Evolutionary conservation across 1,284 basidiomycete genomes (phyloP).

Genomic region (Ustilago tritici): DNA sequence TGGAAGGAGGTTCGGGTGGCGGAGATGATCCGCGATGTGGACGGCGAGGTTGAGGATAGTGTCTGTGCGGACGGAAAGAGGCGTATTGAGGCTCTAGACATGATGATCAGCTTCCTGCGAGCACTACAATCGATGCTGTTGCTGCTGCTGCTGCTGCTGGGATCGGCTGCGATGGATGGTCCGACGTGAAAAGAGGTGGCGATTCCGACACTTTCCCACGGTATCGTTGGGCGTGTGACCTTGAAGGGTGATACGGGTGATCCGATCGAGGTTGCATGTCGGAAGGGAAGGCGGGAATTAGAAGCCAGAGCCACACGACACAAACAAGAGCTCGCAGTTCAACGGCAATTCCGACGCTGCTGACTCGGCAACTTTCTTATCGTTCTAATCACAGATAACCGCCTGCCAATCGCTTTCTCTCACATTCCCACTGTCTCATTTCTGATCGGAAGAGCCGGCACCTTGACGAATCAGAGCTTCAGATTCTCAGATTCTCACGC

Average conservation of each 20-base stretch:
- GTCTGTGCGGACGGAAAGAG: constrained; percentile 16
- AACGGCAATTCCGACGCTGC: constrained; percentile 3
- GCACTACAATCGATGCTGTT: too few species aligned
- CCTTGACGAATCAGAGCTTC: too few species aligned
- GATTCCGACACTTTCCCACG: not conserved
- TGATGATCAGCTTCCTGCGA: not conserved
- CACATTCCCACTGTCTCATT: not conserved
- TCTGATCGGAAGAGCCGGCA: too few species aligned
- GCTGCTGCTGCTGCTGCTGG: not conserved
- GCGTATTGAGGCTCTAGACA: constrained; percentile 26
- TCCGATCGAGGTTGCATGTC: not conserved
- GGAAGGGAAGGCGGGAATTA: not conserved
- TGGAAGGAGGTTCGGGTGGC: constrained; percentile 6
- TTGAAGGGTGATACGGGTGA: not conserved
- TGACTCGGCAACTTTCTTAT: constrained; percentile 15
- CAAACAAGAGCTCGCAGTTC: not conserved
- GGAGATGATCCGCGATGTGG: not conserved
- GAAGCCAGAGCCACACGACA: not conserved
- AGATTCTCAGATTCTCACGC: too few species aligned
- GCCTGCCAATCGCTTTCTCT: not conserved
- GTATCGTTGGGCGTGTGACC: too few species aligned
- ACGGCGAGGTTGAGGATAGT: constrained; percentile 1
- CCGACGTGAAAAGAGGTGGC: not conserved
- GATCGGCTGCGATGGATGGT: too few species aligned
- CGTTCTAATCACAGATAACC: not conserved